These are phyloP conservation scores for Cordyceps fumosorosea DNA, from an alignment of 2,329 filamentous ascomycete species.

Conservation along the genomic window DNA sequence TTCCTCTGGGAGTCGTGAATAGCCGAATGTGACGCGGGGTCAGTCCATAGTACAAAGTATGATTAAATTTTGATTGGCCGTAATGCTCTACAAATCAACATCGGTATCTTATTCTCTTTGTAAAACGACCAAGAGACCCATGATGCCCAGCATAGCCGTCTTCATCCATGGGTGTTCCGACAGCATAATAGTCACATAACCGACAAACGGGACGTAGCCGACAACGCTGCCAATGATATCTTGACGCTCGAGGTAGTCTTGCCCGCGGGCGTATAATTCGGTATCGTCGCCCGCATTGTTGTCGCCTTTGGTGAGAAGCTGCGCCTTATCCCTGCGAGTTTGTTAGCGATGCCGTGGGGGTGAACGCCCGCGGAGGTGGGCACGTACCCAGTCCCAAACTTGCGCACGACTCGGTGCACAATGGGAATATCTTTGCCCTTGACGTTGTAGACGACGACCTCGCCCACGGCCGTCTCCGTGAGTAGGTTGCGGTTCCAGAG, in stretches of 20 bases:
- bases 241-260: constrained; percentile 78
- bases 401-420: constrained; percentile 84
- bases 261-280: constrained; percentile 73
- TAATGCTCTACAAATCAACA: background rate
- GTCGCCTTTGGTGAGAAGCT: constrained; percentile 92
- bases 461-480: constrained; percentile 49
- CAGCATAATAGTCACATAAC: constrained; percentile 92
- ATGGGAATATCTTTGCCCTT: constrained; percentile 95
- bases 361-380: background rate
- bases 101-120: constrained; percentile 63
- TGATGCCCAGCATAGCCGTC: constrained; percentile 86
- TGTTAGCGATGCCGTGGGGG: background rate
- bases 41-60: background rate
- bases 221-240: constrained; percentile 93
- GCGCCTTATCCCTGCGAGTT: constrained; percentile 42
- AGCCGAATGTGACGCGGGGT: no score
- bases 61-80: background rate
- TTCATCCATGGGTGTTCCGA: constrained; percentile 97
- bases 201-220: constrained; percentile 88
- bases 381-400: constrained; percentile 52
- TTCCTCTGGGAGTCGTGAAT: no score
- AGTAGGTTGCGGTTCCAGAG: constrained; percentile 66
- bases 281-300: constrained; percentile 94
- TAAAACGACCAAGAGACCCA: constrained; percentile 88
- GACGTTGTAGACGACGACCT: constrained; percentile 68